phyloP scores from a whole-genome alignment of 805 yeast species.

The Yueomyces sp. region DNA sequence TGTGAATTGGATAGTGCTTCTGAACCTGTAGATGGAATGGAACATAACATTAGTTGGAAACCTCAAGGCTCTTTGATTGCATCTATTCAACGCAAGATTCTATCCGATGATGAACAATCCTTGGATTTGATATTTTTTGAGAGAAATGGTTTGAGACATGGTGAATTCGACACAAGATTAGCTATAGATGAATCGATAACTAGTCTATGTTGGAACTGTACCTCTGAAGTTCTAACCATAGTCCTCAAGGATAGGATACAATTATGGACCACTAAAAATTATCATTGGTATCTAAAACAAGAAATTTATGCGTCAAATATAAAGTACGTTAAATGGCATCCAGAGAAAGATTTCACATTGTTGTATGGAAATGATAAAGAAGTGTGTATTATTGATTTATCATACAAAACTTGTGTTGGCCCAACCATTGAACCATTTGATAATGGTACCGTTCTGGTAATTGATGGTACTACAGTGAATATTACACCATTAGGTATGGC shows the following conservation, averaged over 20 bases:
- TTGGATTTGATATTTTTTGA: slow-evolving; percentile 66
- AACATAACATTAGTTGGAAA: slow-evolving; percentile 67
- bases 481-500: slow-evolving; percentile 77
- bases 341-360: slow-evolving; percentile 70
- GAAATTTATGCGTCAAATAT: slow-evolving; percentile 34
- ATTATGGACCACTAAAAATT: slow-evolving; percentile 83
- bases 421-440: slow-evolving; percentile 58
- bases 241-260: slow-evolving; percentile 52
- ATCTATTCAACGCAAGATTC: slow-evolving; percentile 50
- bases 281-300: slow-evolving; percentile 91
- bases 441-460: slow-evolving; percentile 64
- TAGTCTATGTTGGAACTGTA: slow-evolving; percentile 64
- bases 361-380: slow-evolving; percentile 44
- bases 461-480: slow-evolving; percentile 60
- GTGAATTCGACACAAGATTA: slow-evolving; percentile 63
- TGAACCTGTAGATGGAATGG: slow-evolving; percentile 79
- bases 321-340: slow-evolving; percentile 61
- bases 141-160: slow-evolving; percentile 84
- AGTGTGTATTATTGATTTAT: slow-evolving; percentile 54
- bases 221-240: slow-evolving; percentile 67
- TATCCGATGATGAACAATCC: slow-evolving; percentile 29
- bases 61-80: slow-evolving; percentile 86
- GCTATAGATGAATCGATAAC: slow-evolving; percentile 36
- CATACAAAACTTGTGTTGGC: slow-evolving; percentile 51
- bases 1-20: slow-evolving; percentile 71